Conservation (phyloP, 2,329 filamentous ascomycete genomes). For the Atkinsonella hypoxylon region DNA sequence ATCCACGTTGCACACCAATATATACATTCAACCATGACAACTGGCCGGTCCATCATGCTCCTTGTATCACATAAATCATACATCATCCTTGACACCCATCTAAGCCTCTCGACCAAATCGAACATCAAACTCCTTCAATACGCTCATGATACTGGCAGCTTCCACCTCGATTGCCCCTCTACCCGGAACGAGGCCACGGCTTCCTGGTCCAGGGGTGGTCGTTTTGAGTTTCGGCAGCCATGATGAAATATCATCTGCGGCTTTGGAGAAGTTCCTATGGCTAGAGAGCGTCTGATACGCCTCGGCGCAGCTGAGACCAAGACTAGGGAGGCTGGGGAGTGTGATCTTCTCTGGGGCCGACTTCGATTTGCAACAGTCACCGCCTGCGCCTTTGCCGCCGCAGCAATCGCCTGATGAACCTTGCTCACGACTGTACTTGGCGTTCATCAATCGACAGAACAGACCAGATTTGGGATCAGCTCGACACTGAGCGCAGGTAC, state of each 20-base stretch:
- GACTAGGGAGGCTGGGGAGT: constrained; percentile 26
- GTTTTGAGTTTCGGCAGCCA: constrained; percentile 66
- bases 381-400: constrained; percentile 44
- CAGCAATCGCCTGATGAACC: constrained; percentile 37
- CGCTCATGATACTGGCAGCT: constrained; percentile 74
- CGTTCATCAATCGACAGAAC: constrained; percentile 72
- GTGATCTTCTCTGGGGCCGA: constrained; percentile 22
- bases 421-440: constrained; percentile 39
- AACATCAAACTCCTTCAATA: constrained; percentile 70
- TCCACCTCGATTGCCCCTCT: constrained; percentile 63
- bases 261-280: constrained; percentile 63
- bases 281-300: constrained; percentile 68
- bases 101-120: constrained; percentile 45
- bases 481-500: constrained; percentile 68
- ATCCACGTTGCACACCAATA: background rate
- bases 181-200: constrained; percentile 21
- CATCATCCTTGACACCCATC: no score
- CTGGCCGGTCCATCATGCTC: background rate
- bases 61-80: background rate
- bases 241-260: constrained; percentile 59
- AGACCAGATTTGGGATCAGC: constrained; percentile 68
- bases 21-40: background rate
- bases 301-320: constrained; percentile 62
- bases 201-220: constrained; percentile 25
- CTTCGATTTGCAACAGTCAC: constrained; percentile 50